These are phyloP conservation scores for Geosmithia putterillii DNA, from an alignment of 2,329 filamentous ascomycete genomes.

Conservation along the genomic window DNA sequence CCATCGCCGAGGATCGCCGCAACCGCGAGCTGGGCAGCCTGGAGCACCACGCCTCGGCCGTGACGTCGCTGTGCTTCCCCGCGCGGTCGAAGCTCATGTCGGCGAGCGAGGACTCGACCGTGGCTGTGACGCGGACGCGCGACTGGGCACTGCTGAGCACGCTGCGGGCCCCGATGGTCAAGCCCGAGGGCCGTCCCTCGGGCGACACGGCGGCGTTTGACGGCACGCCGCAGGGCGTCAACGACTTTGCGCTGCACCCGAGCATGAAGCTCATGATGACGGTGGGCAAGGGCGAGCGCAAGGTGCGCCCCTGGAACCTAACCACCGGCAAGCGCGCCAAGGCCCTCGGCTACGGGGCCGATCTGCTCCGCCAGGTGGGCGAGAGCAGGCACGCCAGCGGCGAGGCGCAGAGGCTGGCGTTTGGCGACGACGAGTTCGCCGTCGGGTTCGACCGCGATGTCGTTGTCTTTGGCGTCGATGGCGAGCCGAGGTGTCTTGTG, in stretches of 20 bases:
- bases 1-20: constrained; percentile 70
- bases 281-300: constrained; percentile 78
- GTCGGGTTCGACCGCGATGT: constrained; percentile 81
- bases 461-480: constrained; percentile 81
- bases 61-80: constrained; percentile 73
- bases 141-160: constrained; percentile 83
- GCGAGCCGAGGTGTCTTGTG: constrained; percentile 64
- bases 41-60: constrained; percentile 72
- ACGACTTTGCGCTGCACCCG: constrained; percentile 90
- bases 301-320: constrained; percentile 91
- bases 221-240: constrained; percentile 75
- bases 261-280: constrained; percentile 95
- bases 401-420: constrained; percentile 67
- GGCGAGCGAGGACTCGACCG: constrained; percentile 81
- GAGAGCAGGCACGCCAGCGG: constrained; percentile 68
- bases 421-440: constrained; percentile 68
- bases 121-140: constrained; percentile 74
- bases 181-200: constrained; percentile 65
- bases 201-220: constrained; percentile 81
- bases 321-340: constrained; percentile 94
- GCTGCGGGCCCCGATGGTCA: constrained; percentile 81
- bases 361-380: constrained; percentile 61
- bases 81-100: constrained; percentile 78
- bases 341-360: constrained; percentile 71
- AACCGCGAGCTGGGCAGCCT: constrained; percentile 83